phyloP scores from a whole-genome alignment of 495 filamentous ascomycete genomes.

The Penicillium antarcticum region DNA sequence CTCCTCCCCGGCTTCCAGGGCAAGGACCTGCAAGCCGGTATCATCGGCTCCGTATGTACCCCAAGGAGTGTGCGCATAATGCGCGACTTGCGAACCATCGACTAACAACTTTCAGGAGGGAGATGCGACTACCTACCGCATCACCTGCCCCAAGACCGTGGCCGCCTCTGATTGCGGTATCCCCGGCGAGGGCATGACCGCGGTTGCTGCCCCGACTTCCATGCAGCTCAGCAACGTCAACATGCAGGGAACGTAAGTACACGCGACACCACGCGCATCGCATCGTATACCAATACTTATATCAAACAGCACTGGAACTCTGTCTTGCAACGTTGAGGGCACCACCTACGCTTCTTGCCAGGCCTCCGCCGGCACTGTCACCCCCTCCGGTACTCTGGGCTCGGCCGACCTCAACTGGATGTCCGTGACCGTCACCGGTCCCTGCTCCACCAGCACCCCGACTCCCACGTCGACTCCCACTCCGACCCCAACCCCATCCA shows the following conservation, averaged over 20 bases:
- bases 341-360: slow-evolving; percentile 33
- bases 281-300: slow-evolving; percentile 3
- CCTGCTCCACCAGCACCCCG: slow-evolving; percentile 16
- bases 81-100: not conserved
- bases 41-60: slow-evolving; percentile 24
- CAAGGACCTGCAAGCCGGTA: slow-evolving; percentile 18
- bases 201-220: slow-evolving; percentile 21
- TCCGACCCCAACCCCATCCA: slow-evolving; percentile 4
- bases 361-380: slow-evolving; percentile 21
- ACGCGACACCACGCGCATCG: not conserved
- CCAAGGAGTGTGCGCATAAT: not conserved
- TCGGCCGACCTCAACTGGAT: slow-evolving; percentile 22
- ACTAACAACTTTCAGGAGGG: slow-evolving; percentile 10
- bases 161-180: slow-evolving; percentile 20
- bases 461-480: slow-evolving; percentile 24
- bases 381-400: slow-evolving; percentile 18
- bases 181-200: slow-evolving; percentile 23
- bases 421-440: slow-evolving; percentile 26
- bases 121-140: slow-evolving; percentile 27
- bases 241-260: slow-evolving; percentile 19
- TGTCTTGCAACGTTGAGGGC: slow-evolving; percentile 29
- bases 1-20: slow-evolving; percentile 29
- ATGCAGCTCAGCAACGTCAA: slow-evolving; percentile 16
- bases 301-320: slow-evolving; percentile 17
- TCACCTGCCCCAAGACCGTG: slow-evolving; percentile 22